phyloP scores from a whole-genome alignment of 2,329 filamentous ascomycete species.

The Colletotrichum orbiculare region DNA sequence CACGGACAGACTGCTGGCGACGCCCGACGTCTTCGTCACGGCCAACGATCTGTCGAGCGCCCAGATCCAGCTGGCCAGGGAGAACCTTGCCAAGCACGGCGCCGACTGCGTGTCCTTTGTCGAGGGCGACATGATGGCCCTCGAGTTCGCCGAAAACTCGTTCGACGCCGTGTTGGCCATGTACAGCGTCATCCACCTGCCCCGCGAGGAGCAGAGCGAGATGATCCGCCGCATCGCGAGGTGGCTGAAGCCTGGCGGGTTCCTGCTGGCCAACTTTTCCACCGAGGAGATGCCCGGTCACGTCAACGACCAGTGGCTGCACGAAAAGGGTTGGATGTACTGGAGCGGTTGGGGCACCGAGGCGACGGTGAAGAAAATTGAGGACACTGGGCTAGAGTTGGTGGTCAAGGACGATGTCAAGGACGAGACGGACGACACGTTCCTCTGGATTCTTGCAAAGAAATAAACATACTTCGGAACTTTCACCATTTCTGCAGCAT shows the following conservation, averaged over 20 bases:
- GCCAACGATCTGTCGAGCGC: constrained; percentile 55
- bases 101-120: constrained; percentile 42
- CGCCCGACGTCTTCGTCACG: constrained; percentile 41
- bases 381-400: constrained; percentile 47
- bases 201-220: constrained; percentile 58
- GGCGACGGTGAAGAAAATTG: constrained; percentile 44
- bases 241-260: constrained; percentile 65
- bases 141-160: constrained; percentile 44
- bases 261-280: constrained; percentile 60
- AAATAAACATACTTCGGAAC: constrained; percentile 32
- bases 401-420: constrained; percentile 44
- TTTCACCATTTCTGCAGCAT: background rate
- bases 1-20: constrained; percentile 46
- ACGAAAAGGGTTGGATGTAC: constrained; percentile 55
- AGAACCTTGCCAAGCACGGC: constrained; percentile 33
- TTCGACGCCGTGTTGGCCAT: constrained; percentile 63
- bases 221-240: constrained; percentile 55
- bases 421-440: constrained; percentile 47
- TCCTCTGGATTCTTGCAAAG: constrained; percentile 54
- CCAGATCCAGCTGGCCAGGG: constrained; percentile 47
- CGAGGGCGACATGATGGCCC: constrained; percentile 52
- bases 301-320: constrained; percentile 51
- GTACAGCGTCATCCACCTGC: constrained; percentile 67
- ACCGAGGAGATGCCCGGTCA: constrained; percentile 42
- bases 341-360: constrained; percentile 55